Evolutionary conservation across 1,284 basidiomycete species (phyloP).

Genomic region (Pseudomicrostroma phylloplanum): DNA sequence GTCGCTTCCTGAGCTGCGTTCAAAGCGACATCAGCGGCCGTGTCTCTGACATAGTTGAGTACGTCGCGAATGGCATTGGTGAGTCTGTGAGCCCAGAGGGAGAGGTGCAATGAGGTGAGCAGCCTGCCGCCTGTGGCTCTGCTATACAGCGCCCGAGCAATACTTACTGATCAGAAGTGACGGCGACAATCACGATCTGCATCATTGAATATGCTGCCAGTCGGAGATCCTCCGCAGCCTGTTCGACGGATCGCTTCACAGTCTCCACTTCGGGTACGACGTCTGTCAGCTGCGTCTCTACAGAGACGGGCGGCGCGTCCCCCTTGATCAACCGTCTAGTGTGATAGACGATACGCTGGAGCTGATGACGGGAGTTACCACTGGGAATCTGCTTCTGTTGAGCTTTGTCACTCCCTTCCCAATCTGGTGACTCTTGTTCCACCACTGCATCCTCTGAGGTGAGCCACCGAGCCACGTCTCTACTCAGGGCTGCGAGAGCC

Average conservation of each 20-base stretch:
- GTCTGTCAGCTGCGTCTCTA: conserved; percentile 7
- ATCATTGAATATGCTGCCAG: neutral
- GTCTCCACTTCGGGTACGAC: conserved; percentile 7
- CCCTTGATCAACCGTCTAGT: neutral
- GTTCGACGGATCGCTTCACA: conserved; percentile 8
- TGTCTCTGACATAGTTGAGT: neutral
- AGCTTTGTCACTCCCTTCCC: too few relatives aligned
- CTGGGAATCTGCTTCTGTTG: conserved; percentile 5
- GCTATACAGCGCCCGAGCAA: neutral
- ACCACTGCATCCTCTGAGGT: neutral
- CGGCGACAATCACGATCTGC: conserved; percentile 4
- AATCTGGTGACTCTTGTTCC: too few relatives aligned
- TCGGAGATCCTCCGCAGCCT: conserved; percentile 6
- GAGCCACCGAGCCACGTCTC: conserved; percentile 10
- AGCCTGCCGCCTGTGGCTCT: neutral
- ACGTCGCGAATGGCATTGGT: conserved; percentile 7
- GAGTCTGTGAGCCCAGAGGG: conserved; percentile 8
- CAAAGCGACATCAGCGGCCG: neutral
- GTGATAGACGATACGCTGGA: conserved; percentile 11
- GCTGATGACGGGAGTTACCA: conserved; percentile 9
- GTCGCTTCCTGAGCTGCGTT: neutral
- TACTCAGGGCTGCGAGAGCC: conserved; percentile 3
- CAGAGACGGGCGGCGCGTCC: neutral
- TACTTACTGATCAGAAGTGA: conserved; percentile 13
- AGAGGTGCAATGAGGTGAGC: neutral